phyloP scores from a whole-genome alignment of 768 basidiomycete species.

The Hebeloma cylindrosporum region DNA sequence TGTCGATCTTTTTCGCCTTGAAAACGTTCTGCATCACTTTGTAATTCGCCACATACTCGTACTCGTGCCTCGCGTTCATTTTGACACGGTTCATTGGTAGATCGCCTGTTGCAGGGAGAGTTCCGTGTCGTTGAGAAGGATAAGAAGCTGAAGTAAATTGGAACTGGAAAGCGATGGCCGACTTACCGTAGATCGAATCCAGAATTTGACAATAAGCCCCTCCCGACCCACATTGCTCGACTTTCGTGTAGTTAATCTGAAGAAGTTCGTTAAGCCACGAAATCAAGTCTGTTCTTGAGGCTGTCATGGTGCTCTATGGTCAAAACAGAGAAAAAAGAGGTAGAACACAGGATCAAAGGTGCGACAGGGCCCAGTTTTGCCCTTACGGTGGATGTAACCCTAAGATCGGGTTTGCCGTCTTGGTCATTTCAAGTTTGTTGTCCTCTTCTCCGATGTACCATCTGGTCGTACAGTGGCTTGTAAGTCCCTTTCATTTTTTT shows the following conservation, averaged over 20 bases:
- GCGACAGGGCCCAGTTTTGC: background rate
- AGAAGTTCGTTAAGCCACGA: slow-evolving; percentile 95
- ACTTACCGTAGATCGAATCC: slow-evolving; percentile 90
- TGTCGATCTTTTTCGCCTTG: slow-evolving; percentile 92
- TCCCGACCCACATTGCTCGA: slow-evolving; percentile 90
- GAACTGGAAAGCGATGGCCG: slow-evolving; percentile 18
- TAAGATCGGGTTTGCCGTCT: too few species aligned
- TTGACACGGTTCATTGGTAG: slow-evolving; percentile 91
- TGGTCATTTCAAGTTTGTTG: too few species aligned
- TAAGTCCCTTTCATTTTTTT: too few species aligned
- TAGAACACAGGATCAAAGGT: background rate
- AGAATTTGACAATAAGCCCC: slow-evolving; percentile 94
- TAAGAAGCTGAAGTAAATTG: slow-evolving; percentile 5
- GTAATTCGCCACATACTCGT: slow-evolving; percentile 94
- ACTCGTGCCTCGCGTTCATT: slow-evolving; percentile 94
- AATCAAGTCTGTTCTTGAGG: slow-evolving; percentile 84
- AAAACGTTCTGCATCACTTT: slow-evolving; percentile 93
- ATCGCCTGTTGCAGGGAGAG: slow-evolving; percentile 56
- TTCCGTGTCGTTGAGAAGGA: slow-evolving; percentile 11
- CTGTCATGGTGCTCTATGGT: slow-evolving; percentile 43
- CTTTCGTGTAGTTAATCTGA: slow-evolving; percentile 86
- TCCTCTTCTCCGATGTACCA: too few species aligned
- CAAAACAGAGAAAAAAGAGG: slow-evolving; percentile 5
- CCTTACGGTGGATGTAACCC: background rate
- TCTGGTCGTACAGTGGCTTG: too few species aligned